Evolutionary conservation across 2,329 filamentous ascomycete species (phyloP).

Genomic region (Hypoxylon sp.): DNA sequence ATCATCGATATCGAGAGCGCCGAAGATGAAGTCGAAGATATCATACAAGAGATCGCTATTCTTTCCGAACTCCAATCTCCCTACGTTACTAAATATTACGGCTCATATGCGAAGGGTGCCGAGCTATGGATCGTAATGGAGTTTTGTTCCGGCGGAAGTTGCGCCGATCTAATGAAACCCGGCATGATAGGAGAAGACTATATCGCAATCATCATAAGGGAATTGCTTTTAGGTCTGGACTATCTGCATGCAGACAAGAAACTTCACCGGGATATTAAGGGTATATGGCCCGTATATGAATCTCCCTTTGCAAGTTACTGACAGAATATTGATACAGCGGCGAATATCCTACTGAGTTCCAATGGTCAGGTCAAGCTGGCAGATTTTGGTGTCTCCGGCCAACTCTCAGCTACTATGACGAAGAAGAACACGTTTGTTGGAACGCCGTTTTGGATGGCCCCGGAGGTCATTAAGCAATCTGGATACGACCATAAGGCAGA

Average conservation of each 20-base stretch:
- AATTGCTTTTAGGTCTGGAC: constrained; percentile 89
- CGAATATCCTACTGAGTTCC: constrained; percentile 89
- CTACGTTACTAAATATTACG: constrained; percentile 98
- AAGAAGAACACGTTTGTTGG: constrained; percentile 99
- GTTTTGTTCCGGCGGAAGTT: constrained; percentile 96
- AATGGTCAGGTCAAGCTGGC: constrained; percentile 97
- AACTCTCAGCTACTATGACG: constrained; percentile 97
- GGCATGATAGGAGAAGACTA: constrained; percentile 93
- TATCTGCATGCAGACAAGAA: constrained; percentile 97
- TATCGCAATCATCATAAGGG: constrained; percentile 93
- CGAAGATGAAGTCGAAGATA: constrained; percentile 99
- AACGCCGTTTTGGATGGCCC: constrained; percentile 99
- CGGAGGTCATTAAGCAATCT: constrained; percentile 98
- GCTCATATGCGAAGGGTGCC: constrained; percentile 94
- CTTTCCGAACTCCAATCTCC: constrained; percentile 95
- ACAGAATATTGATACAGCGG: constrained; percentile 69
- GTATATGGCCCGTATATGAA: constrained; percentile 52
- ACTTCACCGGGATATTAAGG: constrained; percentile 95
- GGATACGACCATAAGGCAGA: constrained; percentile 98
- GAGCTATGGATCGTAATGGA: constrained; percentile 99
- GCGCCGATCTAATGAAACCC: constrained; percentile 94
- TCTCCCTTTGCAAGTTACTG: constrained; percentile 31
- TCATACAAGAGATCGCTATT: constrained; percentile 98
- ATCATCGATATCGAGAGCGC: constrained; percentile 99
- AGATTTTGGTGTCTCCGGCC: constrained; percentile 96